A percentile compares a stretch with the other conserved stretches of the same genome.
Conservation (phyloP, 176 grass and related monocot species). For the Musa acuminata region DNA sequence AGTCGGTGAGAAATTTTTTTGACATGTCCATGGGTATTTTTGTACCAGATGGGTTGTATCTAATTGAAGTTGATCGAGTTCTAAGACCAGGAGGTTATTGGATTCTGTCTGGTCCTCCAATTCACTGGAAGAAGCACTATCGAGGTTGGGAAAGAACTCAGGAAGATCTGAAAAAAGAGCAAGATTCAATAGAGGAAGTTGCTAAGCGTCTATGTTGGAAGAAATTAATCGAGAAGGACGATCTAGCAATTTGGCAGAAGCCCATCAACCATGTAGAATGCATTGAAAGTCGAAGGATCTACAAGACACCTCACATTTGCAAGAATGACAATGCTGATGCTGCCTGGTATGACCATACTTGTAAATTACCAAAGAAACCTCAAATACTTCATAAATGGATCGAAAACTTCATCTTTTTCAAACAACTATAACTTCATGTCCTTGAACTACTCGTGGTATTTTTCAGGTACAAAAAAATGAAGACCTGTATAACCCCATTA, state of each 20-base stretch:
- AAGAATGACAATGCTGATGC: constrained; percentile 18
- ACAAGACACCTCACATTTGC: constrained; percentile 15
- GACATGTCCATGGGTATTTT: background rate
- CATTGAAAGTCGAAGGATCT: constrained; percentile 11
- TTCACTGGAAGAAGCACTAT: constrained; percentile 12
- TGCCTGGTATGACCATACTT: constrained; percentile 9
- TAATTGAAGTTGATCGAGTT: constrained; percentile 6
- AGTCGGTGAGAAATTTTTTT: too few relatives aligned
- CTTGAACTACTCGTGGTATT: background rate
- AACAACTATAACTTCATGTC: too few relatives aligned
- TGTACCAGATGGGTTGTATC: constrained; percentile 6
- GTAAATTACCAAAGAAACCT: too few relatives aligned
- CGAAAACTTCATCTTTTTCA: background rate
- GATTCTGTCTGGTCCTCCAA: constrained; percentile 12
- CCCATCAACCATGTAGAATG: constrained; percentile 20
- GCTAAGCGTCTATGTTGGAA: constrained; percentile 17
- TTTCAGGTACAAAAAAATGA: constrained; percentile 17
- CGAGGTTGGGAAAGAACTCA: constrained; percentile 1
- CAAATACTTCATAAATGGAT: background rate
- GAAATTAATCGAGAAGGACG: constrained; percentile 4
- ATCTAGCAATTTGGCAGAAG: constrained; percentile 20
- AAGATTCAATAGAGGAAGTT: constrained; percentile 14
- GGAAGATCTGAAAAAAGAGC: constrained; percentile 14
- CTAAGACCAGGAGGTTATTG: constrained; percentile 13
- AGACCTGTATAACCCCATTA: constrained; percentile 12